Conservation (phyloP, 257 asterid species). For the Solanum sejunctum region DNA sequence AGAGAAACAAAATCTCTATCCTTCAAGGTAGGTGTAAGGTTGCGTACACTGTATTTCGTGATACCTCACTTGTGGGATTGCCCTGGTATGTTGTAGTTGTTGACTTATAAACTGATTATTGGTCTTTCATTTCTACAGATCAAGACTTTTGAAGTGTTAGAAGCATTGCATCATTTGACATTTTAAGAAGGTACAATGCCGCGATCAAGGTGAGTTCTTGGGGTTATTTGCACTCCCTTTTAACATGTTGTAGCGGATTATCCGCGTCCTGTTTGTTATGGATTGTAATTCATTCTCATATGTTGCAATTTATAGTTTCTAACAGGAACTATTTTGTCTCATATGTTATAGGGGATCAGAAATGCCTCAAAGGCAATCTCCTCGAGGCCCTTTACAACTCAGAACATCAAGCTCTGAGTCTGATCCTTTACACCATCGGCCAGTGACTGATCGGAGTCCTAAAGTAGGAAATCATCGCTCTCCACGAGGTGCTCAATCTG, state of each 20-base stretch:
- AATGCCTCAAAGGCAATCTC: slow-evolving; percentile 11
- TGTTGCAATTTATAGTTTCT: not conserved
- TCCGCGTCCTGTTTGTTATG: not conserved
- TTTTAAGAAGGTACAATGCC: not conserved
- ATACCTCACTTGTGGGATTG: not conserved
- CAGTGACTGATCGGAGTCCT: slow-evolving; percentile 4
- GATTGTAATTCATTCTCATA: not conserved
- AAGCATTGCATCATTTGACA: not conserved
- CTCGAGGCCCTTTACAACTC: not conserved
- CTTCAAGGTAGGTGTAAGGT: not conserved
- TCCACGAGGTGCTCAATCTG: slow-evolving; percentile 5
- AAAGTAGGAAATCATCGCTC: slow-evolving; percentile 5
- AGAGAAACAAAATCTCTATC: not conserved
- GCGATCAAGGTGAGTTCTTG: not conserved
- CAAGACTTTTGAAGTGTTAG: not conserved
- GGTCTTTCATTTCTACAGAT: slow-evolving; percentile 9
- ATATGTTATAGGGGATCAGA: slow-evolving; percentile 4
- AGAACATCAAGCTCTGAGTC: slow-evolving; percentile 10
- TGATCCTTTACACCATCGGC: not conserved
- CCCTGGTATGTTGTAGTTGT: not conserved
- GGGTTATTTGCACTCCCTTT: not conserved
- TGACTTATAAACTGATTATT: not conserved
- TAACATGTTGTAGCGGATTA: not conserved
- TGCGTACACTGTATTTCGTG: not conserved
- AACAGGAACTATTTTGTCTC: not conserved